Evolutionary conservation across 192 early-diverging fungal genomes (phyloP).

Genomic region (Coemansia sp.): DNA sequence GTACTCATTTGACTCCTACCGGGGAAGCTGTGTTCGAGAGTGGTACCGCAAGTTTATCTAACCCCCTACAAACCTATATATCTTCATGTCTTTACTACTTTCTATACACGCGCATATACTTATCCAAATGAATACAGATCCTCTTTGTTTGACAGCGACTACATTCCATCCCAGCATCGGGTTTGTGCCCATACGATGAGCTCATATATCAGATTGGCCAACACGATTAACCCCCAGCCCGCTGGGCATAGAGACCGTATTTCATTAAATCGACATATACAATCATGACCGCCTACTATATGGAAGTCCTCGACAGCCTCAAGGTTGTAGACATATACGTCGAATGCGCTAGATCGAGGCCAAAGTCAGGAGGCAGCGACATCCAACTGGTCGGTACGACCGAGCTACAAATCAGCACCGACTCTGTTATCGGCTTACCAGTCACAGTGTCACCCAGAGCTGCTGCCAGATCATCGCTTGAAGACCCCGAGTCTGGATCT

Average conservation of each 20-base stretch:
- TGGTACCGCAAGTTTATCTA: constrained; percentile 59
- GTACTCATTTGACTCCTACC: constrained; percentile 75
- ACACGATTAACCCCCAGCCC: not conserved
- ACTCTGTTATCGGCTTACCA: constrained; percentile 15
- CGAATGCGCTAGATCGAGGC: not conserved
- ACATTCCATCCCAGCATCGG: not conserved
- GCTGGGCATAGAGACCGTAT: not conserved
- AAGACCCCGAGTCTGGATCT: not conserved
- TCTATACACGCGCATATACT: not conserved
- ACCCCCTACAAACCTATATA: not conserved
- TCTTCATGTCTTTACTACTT: not conserved
- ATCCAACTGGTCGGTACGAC: constrained; percentile 4
- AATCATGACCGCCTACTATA: constrained; percentile 36
- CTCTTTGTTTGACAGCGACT: not conserved
- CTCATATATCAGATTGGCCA: not conserved
- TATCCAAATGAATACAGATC: not conserved
- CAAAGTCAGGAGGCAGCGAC: not conserved
- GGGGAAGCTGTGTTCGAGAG: constrained; percentile 51
- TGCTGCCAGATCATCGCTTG: constrained; percentile 21
- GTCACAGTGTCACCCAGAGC: constrained; percentile 14
- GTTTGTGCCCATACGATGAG: not conserved
- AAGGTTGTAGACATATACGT: constrained; percentile 47
- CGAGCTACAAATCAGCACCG: not conserved
- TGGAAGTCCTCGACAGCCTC: constrained; percentile 47
- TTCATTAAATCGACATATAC: not conserved